A percentile compares a stretch with the other conserved stretches of the same genome.
These are phyloP conservation scores for Lactarius sp. DNA, from an alignment of 768 basidiomycete species.

Conservation along the genomic window DNA sequence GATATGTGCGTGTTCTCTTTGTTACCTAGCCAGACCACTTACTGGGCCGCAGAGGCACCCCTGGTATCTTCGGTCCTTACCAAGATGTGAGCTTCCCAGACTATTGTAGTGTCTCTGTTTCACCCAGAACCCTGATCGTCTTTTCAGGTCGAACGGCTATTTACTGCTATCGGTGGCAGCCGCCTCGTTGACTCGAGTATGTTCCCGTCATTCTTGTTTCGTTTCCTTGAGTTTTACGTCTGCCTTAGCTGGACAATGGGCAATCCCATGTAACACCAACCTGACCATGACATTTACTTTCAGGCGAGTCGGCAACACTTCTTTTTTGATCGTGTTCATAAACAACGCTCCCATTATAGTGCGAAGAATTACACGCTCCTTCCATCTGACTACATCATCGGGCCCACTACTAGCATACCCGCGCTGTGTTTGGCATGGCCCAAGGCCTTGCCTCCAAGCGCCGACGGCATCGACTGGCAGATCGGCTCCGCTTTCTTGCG, in stretches of 20 bases:
- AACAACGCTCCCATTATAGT: conserved; percentile 30
- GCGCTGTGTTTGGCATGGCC: conserved; percentile 75
- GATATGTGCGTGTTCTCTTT: conserved; percentile 48
- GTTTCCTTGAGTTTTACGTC: background rate
- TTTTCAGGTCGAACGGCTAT: conserved; percentile 61
- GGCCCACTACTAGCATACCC: conserved; percentile 58
- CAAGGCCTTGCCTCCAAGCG: conserved; percentile 53
- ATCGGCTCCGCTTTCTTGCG: conserved; percentile 65
- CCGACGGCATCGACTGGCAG: conserved; percentile 82
- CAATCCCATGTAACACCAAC: conserved; percentile 61
- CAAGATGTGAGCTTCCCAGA: conserved; percentile 52
- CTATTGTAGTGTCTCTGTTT: background rate
- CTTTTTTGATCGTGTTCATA: background rate
- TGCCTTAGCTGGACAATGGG: conserved; percentile 61
- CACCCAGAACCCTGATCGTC: conserved; percentile 2
- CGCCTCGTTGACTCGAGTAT: conserved; percentile 62
- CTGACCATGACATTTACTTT: conserved; percentile 61
- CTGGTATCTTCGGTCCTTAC: conserved; percentile 72
- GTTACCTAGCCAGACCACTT: background rate
- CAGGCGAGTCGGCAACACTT: conserved; percentile 42
- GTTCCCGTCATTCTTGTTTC: conserved; percentile 23
- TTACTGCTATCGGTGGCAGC: conserved; percentile 51
- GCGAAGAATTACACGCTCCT: conserved; percentile 53
- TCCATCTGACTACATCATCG: conserved; percentile 75
- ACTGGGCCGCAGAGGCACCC: conserved; percentile 47